Evolutionary conservation across 164 flowering plant species (phyloP), one percentile per base, ranked within the genome.

Genomic region (Berberis vulgaris): DNA sequence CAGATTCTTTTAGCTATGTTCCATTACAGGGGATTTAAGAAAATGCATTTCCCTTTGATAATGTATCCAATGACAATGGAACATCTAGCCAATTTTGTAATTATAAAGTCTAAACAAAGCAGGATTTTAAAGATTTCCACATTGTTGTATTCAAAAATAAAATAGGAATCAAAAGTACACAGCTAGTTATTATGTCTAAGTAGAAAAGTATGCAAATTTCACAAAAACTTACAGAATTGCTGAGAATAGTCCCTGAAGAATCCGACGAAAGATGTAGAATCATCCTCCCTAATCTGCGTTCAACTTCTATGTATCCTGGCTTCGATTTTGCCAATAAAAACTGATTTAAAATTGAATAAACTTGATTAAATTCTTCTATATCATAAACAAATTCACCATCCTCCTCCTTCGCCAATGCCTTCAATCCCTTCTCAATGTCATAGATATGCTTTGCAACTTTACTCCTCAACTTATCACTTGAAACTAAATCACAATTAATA

Each of bases 321-420:
- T 26, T 26, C 26, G 26, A 26, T 1, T 68, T 63, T 0, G 43
- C 26, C 1, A 57, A 54, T 43, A 68, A 49, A 49, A 63, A 63
- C 4, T 47, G 7, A 10, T 68, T 57, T 38, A 68, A 47, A 63
- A 68, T 68, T 11, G 41, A 41, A 41, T 47, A 62, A 57, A 68
- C 57, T 49, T 57, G 56, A 46, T 68, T 40, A 57, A 68, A 58
- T n/a, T 54, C 12, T 42, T 45, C 45, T 3, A n/a, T 43, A 60
- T 12, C 54, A 46, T 62, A 59, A 38, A 26, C 65, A 2, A 45
- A 1, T 57, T 50, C 59, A 4, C 40, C 41, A 43, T 56, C 71
- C 2, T 7, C 26, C 45, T 68, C 71, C 4, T 7, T 43, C 45
- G 39, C 55, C 60, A 68, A 56, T 40, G 55, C 13, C 61, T 56